Evolutionary conservation across 2,329 filamentous ascomycete genomes (phyloP).

Genomic region (Fusarium sp.): DNA sequence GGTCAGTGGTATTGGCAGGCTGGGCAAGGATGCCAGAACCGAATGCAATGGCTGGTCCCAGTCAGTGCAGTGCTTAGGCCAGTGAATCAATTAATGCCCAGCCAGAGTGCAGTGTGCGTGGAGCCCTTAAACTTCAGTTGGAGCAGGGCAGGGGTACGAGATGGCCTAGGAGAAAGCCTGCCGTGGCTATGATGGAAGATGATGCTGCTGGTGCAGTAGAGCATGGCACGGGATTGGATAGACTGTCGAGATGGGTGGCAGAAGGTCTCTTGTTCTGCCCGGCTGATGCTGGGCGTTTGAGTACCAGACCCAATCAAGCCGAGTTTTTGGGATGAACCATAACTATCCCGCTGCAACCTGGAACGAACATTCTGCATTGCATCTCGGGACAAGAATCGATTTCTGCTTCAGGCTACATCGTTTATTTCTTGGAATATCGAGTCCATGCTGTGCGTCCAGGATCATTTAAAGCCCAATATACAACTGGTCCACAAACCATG

Average conservation of each 20-base stretch:
- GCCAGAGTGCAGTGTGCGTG: slow-evolving; percentile 28
- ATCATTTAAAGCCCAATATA: slow-evolving; percentile 14
- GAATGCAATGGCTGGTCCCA: slow-evolving; percentile 22
- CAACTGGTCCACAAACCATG: slow-evolving; percentile 15
- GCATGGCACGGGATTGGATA: slow-evolving; percentile 35
- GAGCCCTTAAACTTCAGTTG: slow-evolving; percentile 33
- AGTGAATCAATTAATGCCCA: slow-evolving; percentile 3
- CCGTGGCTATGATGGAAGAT: slow-evolving; percentile 43
- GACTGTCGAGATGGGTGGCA: slow-evolving; percentile 34
- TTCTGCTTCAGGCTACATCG: slow-evolving; percentile 3
- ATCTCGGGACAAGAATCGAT: slow-evolving; percentile 11
- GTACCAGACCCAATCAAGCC: slow-evolving; percentile 27
- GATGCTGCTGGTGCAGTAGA: slow-evolving; percentile 32
- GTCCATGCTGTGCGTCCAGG: neutral
- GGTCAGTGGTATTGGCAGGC: neutral
- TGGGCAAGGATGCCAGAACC: slow-evolving; percentile 5
- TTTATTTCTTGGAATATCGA: slow-evolving; percentile 1
- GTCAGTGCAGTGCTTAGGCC: neutral
- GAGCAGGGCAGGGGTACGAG: slow-evolving; percentile 13
- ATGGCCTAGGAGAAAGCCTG: slow-evolving; percentile 22
- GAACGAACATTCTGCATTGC: neutral
- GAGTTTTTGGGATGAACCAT: slow-evolving; percentile 10
- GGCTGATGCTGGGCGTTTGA: slow-evolving; percentile 38
- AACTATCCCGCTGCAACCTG: slow-evolving; percentile 28
- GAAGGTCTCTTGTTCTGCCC: slow-evolving; percentile 41